These are phyloP conservation scores for Penicillium longicatenatum DNA, from an alignment of 495 filamentous ascomycete species.

Conservation along the genomic window DNA sequence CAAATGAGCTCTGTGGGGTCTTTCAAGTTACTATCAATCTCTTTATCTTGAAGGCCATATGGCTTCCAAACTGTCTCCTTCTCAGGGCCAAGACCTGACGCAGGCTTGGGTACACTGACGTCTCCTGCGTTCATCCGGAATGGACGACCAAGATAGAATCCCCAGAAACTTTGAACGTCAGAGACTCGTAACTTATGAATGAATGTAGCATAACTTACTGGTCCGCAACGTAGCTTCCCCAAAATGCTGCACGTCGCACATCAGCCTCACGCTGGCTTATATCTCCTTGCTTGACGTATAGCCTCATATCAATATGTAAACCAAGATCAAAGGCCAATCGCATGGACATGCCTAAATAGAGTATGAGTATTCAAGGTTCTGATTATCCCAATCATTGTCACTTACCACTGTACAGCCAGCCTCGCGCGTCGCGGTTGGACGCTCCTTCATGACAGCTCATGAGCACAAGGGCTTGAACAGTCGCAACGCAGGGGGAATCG, in stretches of 20 bases:
- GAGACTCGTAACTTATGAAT: not conserved
- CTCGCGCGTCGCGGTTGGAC: constrained; percentile 50
- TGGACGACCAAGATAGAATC: constrained; percentile 49
- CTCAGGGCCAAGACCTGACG: constrained; percentile 33
- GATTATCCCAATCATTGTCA: not conserved
- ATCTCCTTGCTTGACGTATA: constrained; percentile 46
- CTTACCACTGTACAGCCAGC: constrained; percentile 53
- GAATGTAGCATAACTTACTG: constrained; percentile 37
- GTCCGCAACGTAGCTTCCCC: constrained; percentile 54
- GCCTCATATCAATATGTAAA: constrained; percentile 49
- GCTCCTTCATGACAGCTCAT: constrained; percentile 50
- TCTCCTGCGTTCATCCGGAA: constrained; percentile 51
- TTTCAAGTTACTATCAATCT: constrained; percentile 27
- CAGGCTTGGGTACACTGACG: constrained; percentile 46
- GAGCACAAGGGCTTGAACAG: constrained; percentile 51
- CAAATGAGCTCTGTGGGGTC: constrained; percentile 45
- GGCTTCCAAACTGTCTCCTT: constrained; percentile 46
- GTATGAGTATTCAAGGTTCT: constrained; percentile 1
- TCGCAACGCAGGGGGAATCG: constrained; percentile 52
- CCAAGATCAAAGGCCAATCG: constrained; percentile 53
- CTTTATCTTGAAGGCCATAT: constrained; percentile 38
- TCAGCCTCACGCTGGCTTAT: constrained; percentile 47
- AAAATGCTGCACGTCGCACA: constrained; percentile 48
- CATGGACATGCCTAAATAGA: constrained; percentile 48
- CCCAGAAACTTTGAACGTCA: constrained; percentile 42